Percentiles rank a stretch among this genome's conserved stretches.
These are phyloP conservation scores for Hawksworthiomyces lignivorus DNA, from an alignment of 2,329 filamentous ascomycete species.

Conservation along the genomic window DNA sequence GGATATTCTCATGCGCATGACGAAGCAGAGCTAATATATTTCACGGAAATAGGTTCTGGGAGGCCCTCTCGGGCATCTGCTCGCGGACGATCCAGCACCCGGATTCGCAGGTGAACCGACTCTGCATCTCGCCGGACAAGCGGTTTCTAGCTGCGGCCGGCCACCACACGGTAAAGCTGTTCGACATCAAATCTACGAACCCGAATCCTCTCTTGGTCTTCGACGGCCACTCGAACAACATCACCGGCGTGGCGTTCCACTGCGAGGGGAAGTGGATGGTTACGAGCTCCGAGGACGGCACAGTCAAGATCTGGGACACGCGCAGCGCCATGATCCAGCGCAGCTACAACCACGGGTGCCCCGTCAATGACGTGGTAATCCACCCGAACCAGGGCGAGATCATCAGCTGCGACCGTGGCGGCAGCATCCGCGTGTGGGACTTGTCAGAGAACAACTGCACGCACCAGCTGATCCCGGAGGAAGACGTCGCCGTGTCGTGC, in stretches of 20 bases:
- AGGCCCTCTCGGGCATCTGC: conserved; percentile 94
- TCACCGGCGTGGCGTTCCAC: conserved; percentile 95
- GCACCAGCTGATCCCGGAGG: conserved; percentile 91
- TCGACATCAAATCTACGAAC: conserved; percentile 98
- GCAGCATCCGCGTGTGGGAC: conserved; percentile 94
- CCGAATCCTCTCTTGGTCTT: conserved; percentile 89
- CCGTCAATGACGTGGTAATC: conserved; percentile 98
- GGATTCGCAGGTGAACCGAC: conserved; percentile 95
- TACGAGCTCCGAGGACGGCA: conserved; percentile 92
- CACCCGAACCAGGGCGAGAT: conserved; percentile 98
- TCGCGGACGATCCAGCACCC: conserved; percentile 96
- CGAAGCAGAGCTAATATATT: no score
- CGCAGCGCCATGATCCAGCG: conserved; percentile 78
- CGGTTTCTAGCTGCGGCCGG: conserved; percentile 80
- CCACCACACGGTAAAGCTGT: conserved; percentile 86
- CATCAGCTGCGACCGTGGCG: conserved; percentile 88
- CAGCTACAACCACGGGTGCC: conserved; percentile 81
- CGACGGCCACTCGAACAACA: conserved; percentile 90
- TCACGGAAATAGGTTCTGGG: conserved; percentile 72
- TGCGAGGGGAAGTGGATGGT: conserved; percentile 99
- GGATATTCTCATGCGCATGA: no score
- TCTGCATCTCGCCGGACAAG: conserved; percentile 98
- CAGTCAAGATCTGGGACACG: conserved; percentile 96
- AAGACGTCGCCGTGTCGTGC: conserved; percentile 86
- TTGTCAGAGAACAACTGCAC: conserved; percentile 94